Percentiles rank a stretch among this genome's conserved stretches.
These are phyloP conservation scores for Hypholoma fasciculare DNA, from an alignment of 768 basidiomycete species.

Conservation along the genomic window DNA sequence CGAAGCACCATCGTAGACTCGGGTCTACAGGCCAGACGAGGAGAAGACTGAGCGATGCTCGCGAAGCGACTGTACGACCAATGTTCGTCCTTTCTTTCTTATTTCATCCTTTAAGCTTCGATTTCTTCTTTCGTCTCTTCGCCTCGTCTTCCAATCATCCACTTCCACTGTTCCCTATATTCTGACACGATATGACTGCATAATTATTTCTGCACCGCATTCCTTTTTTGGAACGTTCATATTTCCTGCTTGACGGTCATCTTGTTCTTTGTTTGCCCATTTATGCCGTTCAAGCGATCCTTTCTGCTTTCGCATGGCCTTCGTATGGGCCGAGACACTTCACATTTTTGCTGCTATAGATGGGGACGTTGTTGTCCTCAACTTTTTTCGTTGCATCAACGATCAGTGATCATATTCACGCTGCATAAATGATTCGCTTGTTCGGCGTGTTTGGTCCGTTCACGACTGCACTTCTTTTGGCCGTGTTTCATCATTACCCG, in stretches of 20 bases:
- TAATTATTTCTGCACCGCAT: conserved; percentile 8
- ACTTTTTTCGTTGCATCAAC: background rate
- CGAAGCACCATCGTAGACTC: conserved; percentile 64
- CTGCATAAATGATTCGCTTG: background rate
- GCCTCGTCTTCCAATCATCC: background rate
- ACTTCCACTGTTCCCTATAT: background rate
- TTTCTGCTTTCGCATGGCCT: background rate
- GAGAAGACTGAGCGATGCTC: conserved; percentile 75
- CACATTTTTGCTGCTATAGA: background rate
- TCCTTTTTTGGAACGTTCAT: conserved; percentile 8
- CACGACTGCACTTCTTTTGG: background rate
- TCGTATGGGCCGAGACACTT: background rate
- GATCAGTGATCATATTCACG: background rate
- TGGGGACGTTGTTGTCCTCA: background rate
- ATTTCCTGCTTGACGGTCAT: conserved; percentile 2
- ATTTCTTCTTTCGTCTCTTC: conserved; percentile 9
- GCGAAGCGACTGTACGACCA: conserved; percentile 74
- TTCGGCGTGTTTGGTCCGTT: background rate
- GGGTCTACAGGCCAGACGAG: conserved; percentile 71
- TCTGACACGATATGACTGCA: conserved; percentile 3
- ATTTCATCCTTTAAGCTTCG: conserved; percentile 8
- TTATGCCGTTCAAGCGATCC: background rate
- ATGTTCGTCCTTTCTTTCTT: conserved; percentile 50
- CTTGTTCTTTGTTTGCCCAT: background rate
- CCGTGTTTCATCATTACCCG: background rate